Conservation (phyloP, 1,284 basidiomycete genomes). For the Trichosporon coremiiforme region DNA sequence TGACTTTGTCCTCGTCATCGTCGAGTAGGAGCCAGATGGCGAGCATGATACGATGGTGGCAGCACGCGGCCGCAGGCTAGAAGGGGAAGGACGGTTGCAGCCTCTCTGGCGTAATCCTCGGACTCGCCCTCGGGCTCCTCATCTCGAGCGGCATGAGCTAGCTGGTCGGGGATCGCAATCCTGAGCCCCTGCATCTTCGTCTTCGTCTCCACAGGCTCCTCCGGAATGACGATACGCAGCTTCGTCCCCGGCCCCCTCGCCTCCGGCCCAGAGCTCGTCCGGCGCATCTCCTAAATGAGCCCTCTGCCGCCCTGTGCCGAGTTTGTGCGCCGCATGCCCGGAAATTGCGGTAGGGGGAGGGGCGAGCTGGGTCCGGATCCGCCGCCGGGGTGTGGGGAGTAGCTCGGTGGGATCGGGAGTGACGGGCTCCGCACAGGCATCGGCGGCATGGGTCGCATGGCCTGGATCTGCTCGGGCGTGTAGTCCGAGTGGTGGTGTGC, state of each 20-base stretch:
- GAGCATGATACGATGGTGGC: neutral
- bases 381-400: neutral
- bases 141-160: too few relatives aligned
- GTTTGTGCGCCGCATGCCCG: constrained; percentile 19
- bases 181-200: too few relatives aligned
- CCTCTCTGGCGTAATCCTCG: neutral
- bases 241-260: too few relatives aligned
- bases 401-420: constrained; percentile 1
- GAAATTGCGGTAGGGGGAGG: neutral
- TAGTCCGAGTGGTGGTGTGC: neutral
- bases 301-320: neutral
- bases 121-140: too few relatives aligned
- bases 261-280: too few relatives aligned
- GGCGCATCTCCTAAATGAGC: neutral
- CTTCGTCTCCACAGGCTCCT: too few relatives aligned
- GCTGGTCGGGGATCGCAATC: neutral
- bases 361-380: neutral
- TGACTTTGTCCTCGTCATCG: too few relatives aligned
- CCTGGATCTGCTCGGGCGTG: neutral
- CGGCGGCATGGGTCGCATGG: neutral
- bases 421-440: neutral
- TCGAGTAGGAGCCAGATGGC: too few relatives aligned
- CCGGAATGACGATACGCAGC: too few relatives aligned
- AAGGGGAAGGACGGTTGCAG: neutral
- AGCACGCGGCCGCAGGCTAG: neutral